A percentile compares a stretch with the other conserved stretches of the same genome.
These are phyloP conservation scores for Danielozyma ontarioensis DNA, from an alignment of 805 yeast genomes.

Conservation along the genomic window DNA sequence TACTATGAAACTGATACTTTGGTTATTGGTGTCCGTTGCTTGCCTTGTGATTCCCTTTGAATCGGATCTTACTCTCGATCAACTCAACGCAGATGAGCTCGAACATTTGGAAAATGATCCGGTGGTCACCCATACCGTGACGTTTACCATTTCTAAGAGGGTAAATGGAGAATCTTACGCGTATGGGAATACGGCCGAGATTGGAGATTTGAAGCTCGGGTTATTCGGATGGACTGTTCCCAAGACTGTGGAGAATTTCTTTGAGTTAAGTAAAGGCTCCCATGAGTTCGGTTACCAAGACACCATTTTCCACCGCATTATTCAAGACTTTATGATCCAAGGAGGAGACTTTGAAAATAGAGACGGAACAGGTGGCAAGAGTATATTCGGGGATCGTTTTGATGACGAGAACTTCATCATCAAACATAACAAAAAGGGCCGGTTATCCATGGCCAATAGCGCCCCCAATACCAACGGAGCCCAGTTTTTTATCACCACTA, in stretches of 20 bases:
- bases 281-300: constrained; percentile 21
- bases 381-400: constrained; percentile 21
- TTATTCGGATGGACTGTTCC: constrained; percentile 13
- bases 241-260: background rate
- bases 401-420: constrained; percentile 22
- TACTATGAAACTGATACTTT: background rate
- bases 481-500: constrained; percentile 19
- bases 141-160: constrained; percentile 33
- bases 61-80: background rate
- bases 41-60: background rate
- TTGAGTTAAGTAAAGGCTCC: constrained; percentile 13
- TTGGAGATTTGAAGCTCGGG: constrained; percentile 36
- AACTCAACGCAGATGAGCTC: constrained; percentile 14
- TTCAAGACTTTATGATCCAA: constrained; percentile 34
- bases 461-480: constrained; percentile 20
- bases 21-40: background rate
- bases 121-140: constrained; percentile 41
- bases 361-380: constrained; percentile 23
- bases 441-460: constrained; percentile 26
- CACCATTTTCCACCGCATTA: constrained; percentile 29
- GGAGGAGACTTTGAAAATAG: constrained; percentile 29
- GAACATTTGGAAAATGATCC: constrained; percentile 37
- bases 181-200: constrained; percentile 3
- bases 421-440: constrained; percentile 23
- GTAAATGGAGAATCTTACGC: constrained; percentile 8